Conservation (phyloP, 2,329 filamentous ascomycete species). For the Arthrobotrys iridis region DNA sequence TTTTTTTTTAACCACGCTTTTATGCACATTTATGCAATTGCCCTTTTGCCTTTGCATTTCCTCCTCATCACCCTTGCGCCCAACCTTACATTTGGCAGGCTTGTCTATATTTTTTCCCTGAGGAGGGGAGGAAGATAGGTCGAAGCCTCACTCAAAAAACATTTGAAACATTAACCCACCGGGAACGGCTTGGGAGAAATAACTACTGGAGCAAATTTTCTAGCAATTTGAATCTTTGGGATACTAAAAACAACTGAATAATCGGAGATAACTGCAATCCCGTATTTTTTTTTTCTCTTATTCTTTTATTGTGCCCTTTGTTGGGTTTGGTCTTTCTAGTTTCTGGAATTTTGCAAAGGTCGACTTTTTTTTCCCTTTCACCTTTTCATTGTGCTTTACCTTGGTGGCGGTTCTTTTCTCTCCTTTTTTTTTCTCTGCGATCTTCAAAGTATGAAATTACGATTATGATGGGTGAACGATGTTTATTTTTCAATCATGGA, state of each 20-base stretch:
- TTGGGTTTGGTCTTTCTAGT: too few relatives aligned
- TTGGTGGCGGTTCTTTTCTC: too few relatives aligned
- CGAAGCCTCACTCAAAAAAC: constrained; percentile 46
- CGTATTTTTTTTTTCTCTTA: background rate
- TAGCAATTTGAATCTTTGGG: background rate
- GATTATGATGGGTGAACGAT: too few relatives aligned
- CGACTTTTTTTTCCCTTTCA: constrained; percentile 15
- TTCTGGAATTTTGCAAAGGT: background rate
- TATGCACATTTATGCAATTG: background rate
- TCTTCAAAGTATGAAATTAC: too few relatives aligned
- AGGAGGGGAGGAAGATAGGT: constrained; percentile 2
- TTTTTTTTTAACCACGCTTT: background rate
- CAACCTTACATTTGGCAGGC: constrained; percentile 4
- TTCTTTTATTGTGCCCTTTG: constrained; percentile 3
- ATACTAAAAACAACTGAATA: background rate
- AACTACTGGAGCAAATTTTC: background rate
- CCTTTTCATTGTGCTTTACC: too few relatives aligned
- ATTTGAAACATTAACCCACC: background rate
- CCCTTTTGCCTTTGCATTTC: background rate
- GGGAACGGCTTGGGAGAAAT: background rate
- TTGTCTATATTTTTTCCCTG: constrained; percentile 18
- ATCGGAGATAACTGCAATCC: background rate
- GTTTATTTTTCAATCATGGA: too few relatives aligned
- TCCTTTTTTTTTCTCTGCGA: too few relatives aligned
- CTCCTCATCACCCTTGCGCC: background rate